Conservation (phyloP, 768 basidiomycete species). For the Mycena capillaripes region DNA sequence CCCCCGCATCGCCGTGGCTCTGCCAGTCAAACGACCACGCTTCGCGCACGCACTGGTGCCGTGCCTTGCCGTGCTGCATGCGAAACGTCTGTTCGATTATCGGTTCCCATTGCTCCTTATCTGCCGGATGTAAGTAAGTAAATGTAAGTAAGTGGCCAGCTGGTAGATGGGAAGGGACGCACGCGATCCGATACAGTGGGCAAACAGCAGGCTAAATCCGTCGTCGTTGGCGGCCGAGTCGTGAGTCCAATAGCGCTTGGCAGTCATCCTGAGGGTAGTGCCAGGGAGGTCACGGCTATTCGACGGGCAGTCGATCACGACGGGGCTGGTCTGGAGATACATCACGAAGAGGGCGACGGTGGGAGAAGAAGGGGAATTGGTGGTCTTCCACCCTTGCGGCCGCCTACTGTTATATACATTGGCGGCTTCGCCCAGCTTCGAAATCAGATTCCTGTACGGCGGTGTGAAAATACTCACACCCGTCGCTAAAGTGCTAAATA, state of each 20-base stretch:
- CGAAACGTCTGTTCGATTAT: slow-evolving; percentile 46
- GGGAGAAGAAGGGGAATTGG: background rate
- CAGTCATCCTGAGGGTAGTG: slow-evolving; percentile 54
- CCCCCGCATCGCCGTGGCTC: slow-evolving; percentile 53
- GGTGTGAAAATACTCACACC: background rate
- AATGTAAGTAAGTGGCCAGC: background rate
- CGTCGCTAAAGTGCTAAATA: background rate
- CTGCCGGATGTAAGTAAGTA: slow-evolving; percentile 30
- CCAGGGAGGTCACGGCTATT: slow-evolving; percentile 6
- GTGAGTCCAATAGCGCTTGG: slow-evolving; percentile 56
- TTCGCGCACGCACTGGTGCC: slow-evolving; percentile 49
- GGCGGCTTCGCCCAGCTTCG: background rate
- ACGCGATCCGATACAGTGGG: slow-evolving; percentile 65
- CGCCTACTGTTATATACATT: background rate
- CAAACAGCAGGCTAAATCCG: slow-evolving; percentile 61
- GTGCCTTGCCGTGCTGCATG: slow-evolving; percentile 37
- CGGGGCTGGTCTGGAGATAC: slow-evolving; percentile 7
- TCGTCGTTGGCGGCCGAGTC: slow-evolving; percentile 42
- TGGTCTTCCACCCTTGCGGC: too few relatives aligned
- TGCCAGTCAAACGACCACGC: slow-evolving; percentile 59
- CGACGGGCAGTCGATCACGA: slow-evolving; percentile 28
- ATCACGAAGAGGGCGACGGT: background rate
- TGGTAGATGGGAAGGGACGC: slow-evolving; percentile 35
- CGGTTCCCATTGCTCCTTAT: slow-evolving; percentile 58
- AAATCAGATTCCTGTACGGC: background rate